phyloP scores from a whole-genome alignment of 2,329 filamentous ascomycete genomes.

The Lecanicillium sp. region DNA sequence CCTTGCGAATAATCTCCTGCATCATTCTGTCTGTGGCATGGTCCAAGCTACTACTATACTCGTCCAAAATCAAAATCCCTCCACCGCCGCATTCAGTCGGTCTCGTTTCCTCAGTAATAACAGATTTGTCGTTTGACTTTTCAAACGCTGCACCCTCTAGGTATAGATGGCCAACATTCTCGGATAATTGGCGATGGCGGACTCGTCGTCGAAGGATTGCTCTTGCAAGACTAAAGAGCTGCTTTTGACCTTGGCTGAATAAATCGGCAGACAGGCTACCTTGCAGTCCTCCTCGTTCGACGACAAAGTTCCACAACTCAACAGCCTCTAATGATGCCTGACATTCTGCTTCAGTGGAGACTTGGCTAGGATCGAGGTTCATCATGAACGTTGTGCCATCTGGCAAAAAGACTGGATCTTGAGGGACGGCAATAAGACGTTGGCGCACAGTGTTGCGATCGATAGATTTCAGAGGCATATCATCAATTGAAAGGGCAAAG shows the following conservation, averaged over 20 bases:
- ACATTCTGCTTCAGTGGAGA: constrained; percentile 18
- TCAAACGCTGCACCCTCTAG: no score
- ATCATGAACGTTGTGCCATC: constrained; percentile 24
- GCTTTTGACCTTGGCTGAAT: constrained; percentile 47
- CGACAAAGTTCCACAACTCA: constrained; percentile 18
- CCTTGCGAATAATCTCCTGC: constrained; percentile 29
- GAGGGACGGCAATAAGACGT: constrained; percentile 35
- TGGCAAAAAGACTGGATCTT: constrained; percentile 38
- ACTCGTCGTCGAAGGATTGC: constrained; percentile 37
- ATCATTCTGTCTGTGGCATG: constrained; percentile 30
- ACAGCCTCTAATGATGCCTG: constrained; percentile 19
- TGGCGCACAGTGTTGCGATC: constrained; percentile 29
- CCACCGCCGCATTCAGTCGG: constrained; percentile 11
- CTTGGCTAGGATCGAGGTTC: constrained; percentile 28
- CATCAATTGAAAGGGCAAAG: constrained; percentile 24
- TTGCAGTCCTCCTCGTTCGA: constrained; percentile 16
- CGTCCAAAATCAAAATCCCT: constrained; percentile 29
- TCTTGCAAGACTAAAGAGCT: constrained; percentile 51
- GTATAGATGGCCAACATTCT: no score
- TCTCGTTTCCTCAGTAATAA: constrained; percentile 16
- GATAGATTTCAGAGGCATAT: constrained; percentile 23
- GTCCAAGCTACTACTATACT: constrained; percentile 35
- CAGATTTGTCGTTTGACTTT: no score
- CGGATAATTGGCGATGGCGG: no score
- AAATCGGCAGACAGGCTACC: constrained; percentile 31